Base-by-base conservation (phyloP, 169 alveolate species). In the Plasmodium ovale region DNA sequence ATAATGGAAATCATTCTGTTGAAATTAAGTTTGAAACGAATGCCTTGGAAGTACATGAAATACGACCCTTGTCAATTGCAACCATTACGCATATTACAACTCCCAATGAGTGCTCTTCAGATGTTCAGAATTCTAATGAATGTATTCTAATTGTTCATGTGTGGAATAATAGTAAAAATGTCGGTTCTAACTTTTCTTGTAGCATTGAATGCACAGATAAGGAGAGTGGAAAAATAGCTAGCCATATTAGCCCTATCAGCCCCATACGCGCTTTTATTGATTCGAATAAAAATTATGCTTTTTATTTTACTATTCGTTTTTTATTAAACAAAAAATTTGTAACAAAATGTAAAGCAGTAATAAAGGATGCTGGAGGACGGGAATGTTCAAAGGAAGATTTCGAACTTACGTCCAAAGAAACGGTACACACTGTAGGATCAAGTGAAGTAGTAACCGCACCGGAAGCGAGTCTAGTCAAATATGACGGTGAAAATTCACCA, bases 31-130 rank as follows among this genome's bases (percentile, higher is more conserved):
- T 82, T n/a, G 90, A 82, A 82, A 65, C 82, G 14, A 53, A 42
- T 82, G 90, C 84, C 12, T 16, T 82, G 10, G 90, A 82, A 58
- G 82, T 82, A 12, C 39, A 82, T 42, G 90, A 82, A 82, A 82
- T 82, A 21, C 44, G 90, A 69, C 90, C 90, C 1, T 14, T 82
- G 10, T 82, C 90, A 27, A 51, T 6, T 65, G 90, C 72, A 35
- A 82, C 90, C 12, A 82, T 82, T 62, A 82, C 90, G 0, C 90
- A 82, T 65, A 54, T 82, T 65, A 82, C 84, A 31, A 65, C 49
- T 51, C 90, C 90, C 0, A 65, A 64, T 12, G 53, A 82, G 10
- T 82, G 90, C 51, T 31, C 90, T 3, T 82, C 90, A 33, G 53
- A 9, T 37, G 47, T 49, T 5, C 21, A 68, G 1, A 49, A 82